Conservation (phyloP, 306 rosid genomes). For the Erythrophleum fordii region DNA sequence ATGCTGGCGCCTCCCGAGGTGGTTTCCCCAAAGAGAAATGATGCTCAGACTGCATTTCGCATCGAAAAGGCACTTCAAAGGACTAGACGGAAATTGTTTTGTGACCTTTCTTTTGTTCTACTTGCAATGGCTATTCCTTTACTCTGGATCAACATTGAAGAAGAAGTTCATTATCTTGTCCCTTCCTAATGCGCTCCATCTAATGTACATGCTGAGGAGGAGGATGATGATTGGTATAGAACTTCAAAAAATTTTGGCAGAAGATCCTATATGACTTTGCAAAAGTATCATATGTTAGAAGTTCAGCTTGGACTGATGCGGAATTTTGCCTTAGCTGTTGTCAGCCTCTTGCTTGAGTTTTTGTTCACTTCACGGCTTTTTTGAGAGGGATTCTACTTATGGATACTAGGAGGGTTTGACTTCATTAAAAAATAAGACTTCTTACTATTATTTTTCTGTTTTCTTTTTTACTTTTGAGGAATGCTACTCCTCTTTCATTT, state of each 20-base stretch:
- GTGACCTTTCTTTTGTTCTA: constrained; percentile 57
- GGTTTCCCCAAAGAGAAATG: constrained; percentile 40
- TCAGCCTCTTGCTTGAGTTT: background rate
- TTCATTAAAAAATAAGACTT: background rate
- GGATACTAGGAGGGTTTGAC: constrained; percentile 5
- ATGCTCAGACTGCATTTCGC: constrained; percentile 18
- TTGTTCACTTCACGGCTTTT: background rate
- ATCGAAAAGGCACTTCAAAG: constrained; percentile 41
- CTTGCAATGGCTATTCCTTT: constrained; percentile 56
- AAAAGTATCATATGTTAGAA: background rate
- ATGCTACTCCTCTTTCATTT: background rate
- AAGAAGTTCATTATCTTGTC: constrained; percentile 66
- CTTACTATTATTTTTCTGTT: background rate
- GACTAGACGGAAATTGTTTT: constrained; percentile 54
- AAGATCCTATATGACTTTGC: constrained; percentile 23
- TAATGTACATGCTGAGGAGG: constrained; percentile 25
- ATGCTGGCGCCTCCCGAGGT: constrained; percentile 42
- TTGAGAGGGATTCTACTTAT: constrained; percentile 6
- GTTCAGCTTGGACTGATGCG: background rate
- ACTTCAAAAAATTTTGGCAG: background rate
- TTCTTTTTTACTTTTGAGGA: background rate
- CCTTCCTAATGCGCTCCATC: constrained; percentile 62
- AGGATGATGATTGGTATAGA: background rate
- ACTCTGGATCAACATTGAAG: constrained; percentile 63
- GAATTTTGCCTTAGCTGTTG: background rate